Percentiles rank a stretch among this genome's conserved stretches.
phyloP scores from a whole-genome alignment of 805 yeast genomes.

The Metschnikowia aberdeeniae region DNA sequence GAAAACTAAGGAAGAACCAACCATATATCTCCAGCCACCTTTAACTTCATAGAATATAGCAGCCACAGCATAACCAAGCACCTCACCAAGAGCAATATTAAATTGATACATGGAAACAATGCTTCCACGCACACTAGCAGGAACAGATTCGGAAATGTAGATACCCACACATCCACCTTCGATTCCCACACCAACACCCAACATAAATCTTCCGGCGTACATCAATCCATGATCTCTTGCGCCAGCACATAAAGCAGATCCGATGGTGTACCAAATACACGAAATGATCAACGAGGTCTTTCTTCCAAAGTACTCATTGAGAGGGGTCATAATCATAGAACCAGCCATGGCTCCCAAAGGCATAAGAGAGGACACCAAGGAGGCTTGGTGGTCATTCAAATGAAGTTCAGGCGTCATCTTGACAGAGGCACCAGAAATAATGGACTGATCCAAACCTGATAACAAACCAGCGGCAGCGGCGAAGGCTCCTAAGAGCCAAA shows the following conservation, averaged over 20 bases:
- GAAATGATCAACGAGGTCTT: constrained; percentile 51
- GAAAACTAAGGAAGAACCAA: constrained; percentile 59
- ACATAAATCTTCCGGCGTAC: constrained; percentile 53
- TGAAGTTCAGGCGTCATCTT: constrained; percentile 43
- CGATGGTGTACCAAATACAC: constrained; percentile 57
- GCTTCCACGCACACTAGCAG: constrained; percentile 54
- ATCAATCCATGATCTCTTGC: constrained; percentile 31
- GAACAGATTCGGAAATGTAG: constrained; percentile 59
- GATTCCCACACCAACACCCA: constrained; percentile 64
- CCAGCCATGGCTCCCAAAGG: constrained; percentile 71
- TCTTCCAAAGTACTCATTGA: constrained; percentile 54
- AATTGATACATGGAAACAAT: constrained; percentile 61
- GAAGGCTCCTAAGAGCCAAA: constrained; percentile 47
- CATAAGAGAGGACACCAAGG: constrained; percentile 56
- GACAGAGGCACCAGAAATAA: constrained; percentile 59
- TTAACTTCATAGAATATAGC: constrained; percentile 54
- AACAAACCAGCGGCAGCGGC: constrained; percentile 63
- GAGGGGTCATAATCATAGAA: constrained; percentile 54
- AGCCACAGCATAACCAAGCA: constrained; percentile 58
- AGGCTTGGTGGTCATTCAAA: constrained; percentile 40
- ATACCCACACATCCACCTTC: constrained; percentile 65
- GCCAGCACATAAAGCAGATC: constrained; percentile 54
- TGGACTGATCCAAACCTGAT: constrained; percentile 65
- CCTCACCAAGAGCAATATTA: constrained; percentile 64
- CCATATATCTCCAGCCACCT: constrained; percentile 64